Evolutionary conservation across 306 rosid genomes (phyloP), one percentile per base, ranked within the genome.

Genomic region (Senna siamea): DNA sequence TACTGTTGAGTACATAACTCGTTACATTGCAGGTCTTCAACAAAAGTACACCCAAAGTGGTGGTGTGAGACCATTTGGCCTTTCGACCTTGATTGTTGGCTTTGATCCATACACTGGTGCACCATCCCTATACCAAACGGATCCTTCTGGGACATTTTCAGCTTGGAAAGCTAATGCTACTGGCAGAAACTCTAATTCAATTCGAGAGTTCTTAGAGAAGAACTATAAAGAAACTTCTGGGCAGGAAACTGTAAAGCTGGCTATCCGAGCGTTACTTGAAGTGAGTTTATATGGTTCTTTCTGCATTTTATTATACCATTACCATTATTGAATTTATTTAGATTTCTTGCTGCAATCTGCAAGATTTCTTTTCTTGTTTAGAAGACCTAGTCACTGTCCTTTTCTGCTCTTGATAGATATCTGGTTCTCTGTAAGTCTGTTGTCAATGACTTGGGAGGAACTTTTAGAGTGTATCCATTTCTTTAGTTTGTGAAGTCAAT

Each of bases 41-140:
- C 98, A 94, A 67, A 94, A 94, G 86, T 95, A 94, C 84, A 94
- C 98, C 11, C 98, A 94, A 60, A 95, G 98, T 78, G 98, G 98
- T 73, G 98, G 98, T 35, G 98, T 91, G 58, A 70, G 98, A 43
- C 98, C 98, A 6, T 94, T 94, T 81, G 98, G 98, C n/a, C 96
- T 91, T 59, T 94, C 98, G 3, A 94, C 97, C 34, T 80, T 94
- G 87, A 94, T 94, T 50, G 87, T 94, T 30, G 98, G 98, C 13
- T 94, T 94, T 72, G 98, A 94, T 79, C 98, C 98, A 1, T 89
- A 94, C 76, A 82, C 93, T 0, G 69, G 60, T 18, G 9, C 88
- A 9, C 98, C 98, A 0, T 73, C 97, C 20, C 79, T 94, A 7
- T 94, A 91, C 80, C 98, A 94, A 79, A 94, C 98, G 4, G 98